Conservation (phyloP, 305 asterid species). For the Fraxinus xanthoxyloides region DNA sequence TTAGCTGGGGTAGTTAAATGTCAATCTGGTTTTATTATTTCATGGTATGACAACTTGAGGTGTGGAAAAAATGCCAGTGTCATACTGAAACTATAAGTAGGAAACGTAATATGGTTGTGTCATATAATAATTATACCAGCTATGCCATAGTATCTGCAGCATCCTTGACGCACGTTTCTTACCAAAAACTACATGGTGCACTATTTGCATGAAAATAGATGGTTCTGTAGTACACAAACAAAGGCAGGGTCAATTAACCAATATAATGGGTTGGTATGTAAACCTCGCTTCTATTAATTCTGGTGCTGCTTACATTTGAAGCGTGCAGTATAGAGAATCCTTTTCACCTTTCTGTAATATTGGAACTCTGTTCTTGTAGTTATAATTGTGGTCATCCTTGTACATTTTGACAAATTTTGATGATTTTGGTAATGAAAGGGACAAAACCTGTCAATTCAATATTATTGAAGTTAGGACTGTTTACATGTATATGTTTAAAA, state of each 20-base stretch:
- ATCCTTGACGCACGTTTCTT: neutral
- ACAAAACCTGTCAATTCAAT: too few species aligned
- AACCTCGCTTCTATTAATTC: neutral
- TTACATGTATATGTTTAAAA: too few species aligned
- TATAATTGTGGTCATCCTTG: neutral
- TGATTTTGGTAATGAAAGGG: neutral
- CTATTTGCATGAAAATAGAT: neutral
- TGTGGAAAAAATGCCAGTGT: slow-evolving; percentile 16
- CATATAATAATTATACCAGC: neutral
- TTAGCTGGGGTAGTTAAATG: neutral
- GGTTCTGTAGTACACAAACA: neutral
- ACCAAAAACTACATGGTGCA: neutral
- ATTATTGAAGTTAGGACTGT: too few species aligned
- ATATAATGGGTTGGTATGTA: neutral
- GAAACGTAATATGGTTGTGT: neutral
- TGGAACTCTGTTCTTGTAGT: neutral
- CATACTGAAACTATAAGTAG: neutral
- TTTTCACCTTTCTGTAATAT: neutral
- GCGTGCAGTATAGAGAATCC: neutral
- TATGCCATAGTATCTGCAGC: neutral
- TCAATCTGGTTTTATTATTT: slow-evolving; percentile 5
- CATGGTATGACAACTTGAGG: neutral
- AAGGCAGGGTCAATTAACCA: neutral
- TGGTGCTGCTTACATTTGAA: slow-evolving; percentile 6
- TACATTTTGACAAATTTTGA: neutral